These are phyloP conservation scores for Botrytis tulipae DNA, from an alignment of 2,329 filamentous ascomycete species.

Conservation along the genomic window DNA sequence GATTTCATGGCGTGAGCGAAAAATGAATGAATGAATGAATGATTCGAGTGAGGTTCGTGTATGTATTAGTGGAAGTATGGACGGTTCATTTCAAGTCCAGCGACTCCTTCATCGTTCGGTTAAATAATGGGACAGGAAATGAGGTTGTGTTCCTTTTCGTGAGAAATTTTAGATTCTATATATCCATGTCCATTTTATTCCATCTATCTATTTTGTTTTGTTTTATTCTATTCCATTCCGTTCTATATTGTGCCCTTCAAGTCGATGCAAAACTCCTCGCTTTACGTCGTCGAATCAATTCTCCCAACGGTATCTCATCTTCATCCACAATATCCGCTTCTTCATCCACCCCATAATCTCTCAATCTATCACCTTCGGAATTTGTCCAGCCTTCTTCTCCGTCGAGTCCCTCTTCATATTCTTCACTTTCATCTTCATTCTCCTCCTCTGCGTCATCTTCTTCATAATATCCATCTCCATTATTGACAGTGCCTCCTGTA, in stretches of 20 bases:
- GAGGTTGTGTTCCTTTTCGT: neutral
- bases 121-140: neutral
- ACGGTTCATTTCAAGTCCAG: neutral
- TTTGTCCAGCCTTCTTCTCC: constrained; percentile 68
- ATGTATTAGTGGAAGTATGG: neutral
- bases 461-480: constrained; percentile 24
- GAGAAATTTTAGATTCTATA: neutral
- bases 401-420: constrained; percentile 40
- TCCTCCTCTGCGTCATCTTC: constrained; percentile 32
- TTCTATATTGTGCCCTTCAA: neutral
- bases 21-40: neutral
- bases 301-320: constrained; percentile 67
- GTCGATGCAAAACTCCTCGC: constrained; percentile 6
- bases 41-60: neutral
- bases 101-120: neutral
- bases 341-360: constrained; percentile 79
- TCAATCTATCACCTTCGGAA: constrained; percentile 68
- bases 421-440: constrained; percentile 30
- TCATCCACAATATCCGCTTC: constrained; percentile 59
- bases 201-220: neutral
- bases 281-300: constrained; percentile 60
- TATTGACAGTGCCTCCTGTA: neutral
- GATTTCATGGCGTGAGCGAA: neutral
- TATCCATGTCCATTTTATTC: neutral
- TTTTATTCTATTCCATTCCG: neutral